Evolutionary conservation across 306 rosid species (phyloP).

Genomic region (Medicago lupulina): DNA sequence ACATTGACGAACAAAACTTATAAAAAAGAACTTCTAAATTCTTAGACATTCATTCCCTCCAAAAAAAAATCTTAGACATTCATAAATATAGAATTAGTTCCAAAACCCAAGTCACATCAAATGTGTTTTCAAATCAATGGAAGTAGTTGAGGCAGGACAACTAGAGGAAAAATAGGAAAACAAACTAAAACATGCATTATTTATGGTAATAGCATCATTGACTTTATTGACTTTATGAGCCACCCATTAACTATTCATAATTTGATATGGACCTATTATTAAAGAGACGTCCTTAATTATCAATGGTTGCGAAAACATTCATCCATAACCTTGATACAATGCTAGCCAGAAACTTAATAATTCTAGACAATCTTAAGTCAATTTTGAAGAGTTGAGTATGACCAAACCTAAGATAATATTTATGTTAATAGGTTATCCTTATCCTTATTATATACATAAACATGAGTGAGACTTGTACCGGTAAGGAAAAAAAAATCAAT

Average conservation of each 20-base stretch:
- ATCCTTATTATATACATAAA: no score
- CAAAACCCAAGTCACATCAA: neutral
- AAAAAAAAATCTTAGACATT: no score
- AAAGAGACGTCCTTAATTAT: neutral
- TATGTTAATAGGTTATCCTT: no score
- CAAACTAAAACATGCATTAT: neutral
- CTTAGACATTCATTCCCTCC: no score
- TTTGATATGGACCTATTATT: neutral
- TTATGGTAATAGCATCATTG: neutral
- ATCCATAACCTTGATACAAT: neutral
- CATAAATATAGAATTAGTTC: neutral
- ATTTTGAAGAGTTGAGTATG: no score
- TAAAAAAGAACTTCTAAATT: no score
- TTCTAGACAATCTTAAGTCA: no score
- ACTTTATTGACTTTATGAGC: conserved; percentile 7
- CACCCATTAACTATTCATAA: conserved; percentile 24
- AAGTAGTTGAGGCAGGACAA: conserved; percentile 32
- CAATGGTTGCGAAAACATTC: neutral
- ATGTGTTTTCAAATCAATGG: neutral
- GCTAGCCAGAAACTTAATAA: neutral
- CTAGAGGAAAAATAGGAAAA: neutral
- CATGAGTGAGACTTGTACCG: no score
- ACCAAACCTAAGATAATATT: no score
- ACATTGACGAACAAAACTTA: neutral
- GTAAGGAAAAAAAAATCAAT: neutral